Conservation (phyloP, 2,329 filamentous ascomycete species). For the Paecilomyces variotii region DNA sequence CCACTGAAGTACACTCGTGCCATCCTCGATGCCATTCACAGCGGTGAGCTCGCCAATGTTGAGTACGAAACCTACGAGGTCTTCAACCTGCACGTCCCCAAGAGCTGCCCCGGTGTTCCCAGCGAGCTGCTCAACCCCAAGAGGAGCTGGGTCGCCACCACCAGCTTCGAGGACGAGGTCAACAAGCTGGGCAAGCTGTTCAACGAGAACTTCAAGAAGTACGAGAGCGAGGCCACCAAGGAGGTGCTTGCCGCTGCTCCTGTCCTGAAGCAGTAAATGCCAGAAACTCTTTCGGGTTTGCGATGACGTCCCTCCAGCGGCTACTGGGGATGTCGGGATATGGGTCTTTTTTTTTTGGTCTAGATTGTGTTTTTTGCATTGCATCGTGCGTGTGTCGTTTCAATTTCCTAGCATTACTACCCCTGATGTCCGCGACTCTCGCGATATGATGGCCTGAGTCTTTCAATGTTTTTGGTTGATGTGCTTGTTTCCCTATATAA, state of each 20-base stretch:
- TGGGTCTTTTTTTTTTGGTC: slow-evolving; percentile 9
- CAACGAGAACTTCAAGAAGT: slow-evolving; percentile 97
- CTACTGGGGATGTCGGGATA: not conserved
- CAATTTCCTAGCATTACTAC: not conserved
- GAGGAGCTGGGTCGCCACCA: slow-evolving; percentile 80
- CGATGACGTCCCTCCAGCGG: slow-evolving; percentile 1
- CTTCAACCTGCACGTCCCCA: slow-evolving; percentile 97
- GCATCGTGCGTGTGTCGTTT: not conserved
- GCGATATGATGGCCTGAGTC: not conserved
- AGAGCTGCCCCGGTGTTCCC: slow-evolving; percentile 79
- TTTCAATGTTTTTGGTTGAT: not conserved
- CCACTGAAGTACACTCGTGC: slow-evolving; percentile 97
- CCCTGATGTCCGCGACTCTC: not conserved
- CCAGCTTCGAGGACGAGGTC: slow-evolving; percentile 78
- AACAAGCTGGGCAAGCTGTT: slow-evolving; percentile 85
- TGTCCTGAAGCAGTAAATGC: slow-evolving; percentile 14
- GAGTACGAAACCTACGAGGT: slow-evolving; percentile 93
- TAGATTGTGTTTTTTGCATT: not conserved
- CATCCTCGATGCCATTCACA: slow-evolving; percentile 97
- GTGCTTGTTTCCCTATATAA: not conserved
- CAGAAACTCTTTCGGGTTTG: not conserved
- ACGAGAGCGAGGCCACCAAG: slow-evolving; percentile 71
- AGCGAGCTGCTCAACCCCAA: slow-evolving; percentile 89
- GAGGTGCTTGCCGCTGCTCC: slow-evolving; percentile 59
- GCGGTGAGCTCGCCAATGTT: slow-evolving; percentile 82